Percentiles rank a stretch among this genome's conserved stretches.
phyloP scores from a whole-genome alignment of 1,139 yeast species.

The Pneumocystis jirovecii region DNA sequence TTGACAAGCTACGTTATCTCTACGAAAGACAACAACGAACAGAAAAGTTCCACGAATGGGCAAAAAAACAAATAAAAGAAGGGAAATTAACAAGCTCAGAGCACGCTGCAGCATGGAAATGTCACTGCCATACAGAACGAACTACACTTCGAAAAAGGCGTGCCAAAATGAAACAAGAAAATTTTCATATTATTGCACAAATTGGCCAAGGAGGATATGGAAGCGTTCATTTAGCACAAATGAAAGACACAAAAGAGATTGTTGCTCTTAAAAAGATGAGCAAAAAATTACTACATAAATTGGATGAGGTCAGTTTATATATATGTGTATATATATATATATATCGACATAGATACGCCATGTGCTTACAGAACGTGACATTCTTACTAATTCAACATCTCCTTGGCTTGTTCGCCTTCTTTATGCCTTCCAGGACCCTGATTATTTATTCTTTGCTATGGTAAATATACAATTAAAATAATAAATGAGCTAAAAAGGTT shows the following conservation, averaged over 20 bases:
- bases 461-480: slow-evolving; percentile 3
- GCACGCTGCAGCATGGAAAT: slow-evolving; percentile 26
- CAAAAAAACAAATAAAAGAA: slow-evolving; percentile 33
- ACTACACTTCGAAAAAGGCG: slow-evolving; percentile 76
- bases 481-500: neutral
- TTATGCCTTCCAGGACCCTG: slow-evolving; percentile 89
- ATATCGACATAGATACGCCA: slow-evolving; percentile 46
- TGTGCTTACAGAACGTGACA: slow-evolving; percentile 89
- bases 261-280: slow-evolving; percentile 90
- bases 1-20: slow-evolving; percentile 89
- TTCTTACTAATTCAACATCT: slow-evolving; percentile 81
- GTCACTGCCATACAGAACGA: slow-evolving; percentile 71
- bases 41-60: slow-evolving; percentile 45
- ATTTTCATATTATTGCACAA: slow-evolving; percentile 90
- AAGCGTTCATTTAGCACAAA: slow-evolving; percentile 85
- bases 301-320: slow-evolving; percentile 42
- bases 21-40: slow-evolving; percentile 73
- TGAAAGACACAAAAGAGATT: slow-evolving; percentile 85
- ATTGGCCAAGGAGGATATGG: slow-evolving; percentile 99
- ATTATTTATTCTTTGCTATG: slow-evolving; percentile 89
- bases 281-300: slow-evolving; percentile 68
- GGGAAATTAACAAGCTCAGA: slow-evolving; percentile 23
- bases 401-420: slow-evolving; percentile 91
- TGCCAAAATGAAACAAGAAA: slow-evolving; percentile 82
- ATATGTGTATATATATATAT: neutral